Base-by-base conservation (phyloP, 495 filamentous ascomycete species). In the Geopyxis carbonaria region DNA sequence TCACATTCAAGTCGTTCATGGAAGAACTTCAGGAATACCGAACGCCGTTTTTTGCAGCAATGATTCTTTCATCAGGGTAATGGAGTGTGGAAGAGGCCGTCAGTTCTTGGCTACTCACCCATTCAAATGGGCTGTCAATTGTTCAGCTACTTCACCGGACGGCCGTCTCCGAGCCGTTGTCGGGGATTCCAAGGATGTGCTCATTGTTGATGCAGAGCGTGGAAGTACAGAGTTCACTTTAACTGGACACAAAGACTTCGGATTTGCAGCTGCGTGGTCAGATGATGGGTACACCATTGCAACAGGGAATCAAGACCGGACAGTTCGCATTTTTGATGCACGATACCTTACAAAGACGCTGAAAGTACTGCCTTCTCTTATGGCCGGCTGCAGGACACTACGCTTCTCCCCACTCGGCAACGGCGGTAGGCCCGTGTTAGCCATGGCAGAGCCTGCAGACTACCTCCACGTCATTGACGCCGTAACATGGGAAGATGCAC, bases 231-330 rank as follows among this genome's bases (percentile, higher is more conserved):
- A 78, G 8, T 63, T 68, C 31, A 62, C 61, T 1, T 66, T 93
- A 2, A 57, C 60, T 3, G 75, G 75, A 3, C 87, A 94, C 52
- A 67, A 64, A 16, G 85, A 93, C 55, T 86, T 67, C 47, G 83
- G 78, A 33, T 94, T 94, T 45, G 81, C 86, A 2, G 87, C 80
- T 48, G 85, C 78, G 46, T 95, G 87, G 87, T 75, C 83, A 4
- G 77, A 80, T 15, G 80, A 93, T 58, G 85, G 86, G 40, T 75
- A 75, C 56, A 80, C 80, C 33, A 73, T 93, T 39, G 87, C 87
- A 8, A 93, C 87, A 3, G 83, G 78, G 33, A 87, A 84, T 45
- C 86, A 95, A 56, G 87, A 95, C 64, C 76, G 70, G 57, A 72
- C 70, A 11, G 70, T 87, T 46, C 75, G 78, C 38, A 78, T 95